These are phyloP conservation scores for Sextonia rubra DNA, from an alignment of 164 flowering plant species.

Conservation along the genomic window DNA sequence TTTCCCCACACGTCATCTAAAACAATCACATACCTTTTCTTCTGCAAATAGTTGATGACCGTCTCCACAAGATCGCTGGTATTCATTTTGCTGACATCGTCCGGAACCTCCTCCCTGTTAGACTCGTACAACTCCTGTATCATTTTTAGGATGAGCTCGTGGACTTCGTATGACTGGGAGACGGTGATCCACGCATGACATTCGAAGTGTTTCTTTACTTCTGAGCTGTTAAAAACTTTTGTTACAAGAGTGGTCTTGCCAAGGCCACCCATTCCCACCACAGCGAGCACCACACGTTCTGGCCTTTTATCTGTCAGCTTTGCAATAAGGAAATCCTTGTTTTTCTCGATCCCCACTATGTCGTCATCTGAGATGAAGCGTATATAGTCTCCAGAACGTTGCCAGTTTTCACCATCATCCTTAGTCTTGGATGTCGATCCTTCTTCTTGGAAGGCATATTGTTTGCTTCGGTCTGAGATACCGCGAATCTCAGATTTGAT, in stretches of 20 bases:
- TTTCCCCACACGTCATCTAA: too few species aligned
- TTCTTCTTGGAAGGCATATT: background rate
- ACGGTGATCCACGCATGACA: slow-evolving; percentile 19
- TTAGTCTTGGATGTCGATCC: background rate
- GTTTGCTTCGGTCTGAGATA: background rate
- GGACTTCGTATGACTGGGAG: background rate
- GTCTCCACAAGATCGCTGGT: background rate
- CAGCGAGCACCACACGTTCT: background rate
- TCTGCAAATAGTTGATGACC: background rate
- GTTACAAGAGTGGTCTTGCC: slow-evolving; percentile 23
- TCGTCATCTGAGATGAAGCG: slow-evolving; percentile 11
- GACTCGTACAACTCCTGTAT: background rate
- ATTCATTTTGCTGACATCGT: background rate
- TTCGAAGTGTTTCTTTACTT: slow-evolving; percentile 2
- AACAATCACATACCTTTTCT: too few species aligned
- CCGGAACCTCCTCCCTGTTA: background rate
- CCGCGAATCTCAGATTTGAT: background rate
- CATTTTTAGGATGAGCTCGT: slow-evolving; percentile 5
- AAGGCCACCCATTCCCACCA: slow-evolving; percentile 18
- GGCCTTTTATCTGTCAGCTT: slow-evolving; percentile 18
- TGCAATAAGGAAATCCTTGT: slow-evolving; percentile 14
- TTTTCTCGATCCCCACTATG: slow-evolving; percentile 30
- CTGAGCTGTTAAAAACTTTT: slow-evolving; percentile 3
- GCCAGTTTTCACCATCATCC: background rate
- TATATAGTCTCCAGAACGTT: background rate